Evolutionary conservation across 352 stramenopile genomes (phyloP).

Genomic region (Phytophthora fragariaefolia): DNA sequence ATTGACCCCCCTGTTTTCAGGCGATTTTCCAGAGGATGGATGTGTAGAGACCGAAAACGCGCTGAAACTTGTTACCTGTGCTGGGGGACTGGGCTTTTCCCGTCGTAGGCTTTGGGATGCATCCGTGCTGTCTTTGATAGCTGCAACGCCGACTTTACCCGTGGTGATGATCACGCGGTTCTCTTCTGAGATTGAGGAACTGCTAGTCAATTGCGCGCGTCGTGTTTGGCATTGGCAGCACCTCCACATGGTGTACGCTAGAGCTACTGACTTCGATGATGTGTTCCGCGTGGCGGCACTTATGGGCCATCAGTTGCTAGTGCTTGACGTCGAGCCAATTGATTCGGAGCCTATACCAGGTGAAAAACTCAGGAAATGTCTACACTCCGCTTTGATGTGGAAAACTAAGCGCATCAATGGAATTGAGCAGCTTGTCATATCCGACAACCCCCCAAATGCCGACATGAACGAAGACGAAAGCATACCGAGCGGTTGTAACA

Average conservation of each 20-base stretch:
- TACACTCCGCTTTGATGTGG: slow-evolving; percentile 44
- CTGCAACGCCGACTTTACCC: slow-evolving; percentile 29
- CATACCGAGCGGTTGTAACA: background rate
- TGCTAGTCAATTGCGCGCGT: slow-evolving; percentile 50
- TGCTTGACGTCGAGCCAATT: slow-evolving; percentile 59
- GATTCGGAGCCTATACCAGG: slow-evolving; percentile 32
- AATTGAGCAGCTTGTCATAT: slow-evolving; percentile 32
- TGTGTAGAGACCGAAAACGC: slow-evolving; percentile 9
- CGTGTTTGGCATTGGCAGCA: slow-evolving; percentile 53
- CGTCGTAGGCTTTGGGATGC: slow-evolving; percentile 49
- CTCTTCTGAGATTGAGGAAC: slow-evolving; percentile 43
- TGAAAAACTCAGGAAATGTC: slow-evolving; percentile 16
- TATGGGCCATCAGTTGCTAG: slow-evolving; percentile 60
- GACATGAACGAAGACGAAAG: background rate
- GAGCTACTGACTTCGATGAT: slow-evolving; percentile 41
- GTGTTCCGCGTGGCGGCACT: slow-evolving; percentile 43
- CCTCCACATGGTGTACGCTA: slow-evolving; percentile 50
- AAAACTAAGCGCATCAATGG: slow-evolving; percentile 28
- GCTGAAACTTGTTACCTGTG: slow-evolving; percentile 19
- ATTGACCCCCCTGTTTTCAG: slow-evolving; percentile 22
- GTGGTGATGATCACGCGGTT: slow-evolving; percentile 57
- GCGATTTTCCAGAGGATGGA: slow-evolving; percentile 10
- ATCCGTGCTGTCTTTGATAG: slow-evolving; percentile 43
- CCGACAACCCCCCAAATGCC: background rate
- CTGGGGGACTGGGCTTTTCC: slow-evolving; percentile 48